Evolutionary conservation across 345 rosid species (phyloP).

Genomic region (Combretum micranthum): DNA sequence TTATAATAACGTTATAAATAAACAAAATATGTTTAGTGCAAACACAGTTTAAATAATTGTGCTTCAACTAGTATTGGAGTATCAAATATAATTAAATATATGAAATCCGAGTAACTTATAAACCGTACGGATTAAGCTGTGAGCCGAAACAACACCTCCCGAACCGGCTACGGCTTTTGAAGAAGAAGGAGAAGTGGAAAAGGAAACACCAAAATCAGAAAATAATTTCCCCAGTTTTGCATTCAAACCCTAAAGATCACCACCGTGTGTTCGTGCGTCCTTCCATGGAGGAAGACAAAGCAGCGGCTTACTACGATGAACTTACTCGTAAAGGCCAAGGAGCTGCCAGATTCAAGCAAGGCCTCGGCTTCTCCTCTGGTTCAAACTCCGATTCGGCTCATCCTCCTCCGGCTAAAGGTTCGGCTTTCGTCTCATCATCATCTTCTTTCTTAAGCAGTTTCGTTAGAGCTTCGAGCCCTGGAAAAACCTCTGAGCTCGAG

Average conservation of each 20-base stretch:
- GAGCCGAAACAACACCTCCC: too few species aligned
- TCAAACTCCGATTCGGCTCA: constrained; percentile 44
- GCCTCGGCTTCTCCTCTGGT: constrained; percentile 72
- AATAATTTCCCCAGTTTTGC: not conserved
- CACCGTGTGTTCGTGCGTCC: not conserved
- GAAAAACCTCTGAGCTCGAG: constrained; percentile 33
- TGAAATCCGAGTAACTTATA: too few species aligned
- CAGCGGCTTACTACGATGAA: constrained; percentile 78
- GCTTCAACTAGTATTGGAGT: too few species aligned
- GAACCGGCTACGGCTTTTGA: too few species aligned
- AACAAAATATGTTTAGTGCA: too few species aligned
- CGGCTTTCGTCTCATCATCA: constrained; percentile 41
- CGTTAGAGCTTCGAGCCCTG: constrained; percentile 68
- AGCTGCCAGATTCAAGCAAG: constrained; percentile 95
- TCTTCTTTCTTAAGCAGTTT: constrained; percentile 65
- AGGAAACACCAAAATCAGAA: too few species aligned
- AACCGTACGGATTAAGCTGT: too few species aligned
- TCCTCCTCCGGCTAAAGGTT: constrained; percentile 47
- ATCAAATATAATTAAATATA: too few species aligned
- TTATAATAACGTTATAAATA: too few species aligned
- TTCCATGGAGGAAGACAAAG: constrained; percentile 68
- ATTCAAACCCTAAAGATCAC: not conserved
- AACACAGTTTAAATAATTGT: too few species aligned
- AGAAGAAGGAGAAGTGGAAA: too few species aligned
- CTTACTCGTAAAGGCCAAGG: constrained; percentile 85